Percentiles rank a stretch among this genome's conserved stretches.
Evolutionary conservation across 352 stramenopile genomes (phyloP).

Genomic region (Pythium phragmitis): DNA sequence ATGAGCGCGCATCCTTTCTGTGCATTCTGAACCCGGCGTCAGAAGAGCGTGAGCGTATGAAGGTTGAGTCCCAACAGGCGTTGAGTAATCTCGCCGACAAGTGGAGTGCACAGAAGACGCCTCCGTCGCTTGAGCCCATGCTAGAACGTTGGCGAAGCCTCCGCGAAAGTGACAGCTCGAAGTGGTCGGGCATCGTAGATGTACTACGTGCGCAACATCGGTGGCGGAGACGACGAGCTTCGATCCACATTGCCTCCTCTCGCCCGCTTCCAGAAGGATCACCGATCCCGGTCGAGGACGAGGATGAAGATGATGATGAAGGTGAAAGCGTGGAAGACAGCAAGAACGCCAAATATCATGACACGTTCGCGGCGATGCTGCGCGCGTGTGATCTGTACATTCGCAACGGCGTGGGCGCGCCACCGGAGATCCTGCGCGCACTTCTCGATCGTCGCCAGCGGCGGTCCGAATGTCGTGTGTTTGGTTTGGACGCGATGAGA

Average conservation of each 20-base stretch:
- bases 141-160: constrained; percentile 83
- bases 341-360: constrained; percentile 49
- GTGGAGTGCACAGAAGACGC: constrained; percentile 81
- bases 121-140: constrained; percentile 82
- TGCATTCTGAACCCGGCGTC: constrained; percentile 71
- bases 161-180: constrained; percentile 70
- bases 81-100: constrained; percentile 85
- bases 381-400: constrained; percentile 88
- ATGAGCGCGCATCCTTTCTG: constrained; percentile 70
- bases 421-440: constrained; percentile 67
- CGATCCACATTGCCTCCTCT: constrained; percentile 26
- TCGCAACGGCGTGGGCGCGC: constrained; percentile 74
- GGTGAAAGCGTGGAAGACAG: constrained; percentile 11
- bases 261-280: background rate
- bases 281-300: constrained; percentile 28
- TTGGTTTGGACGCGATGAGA: constrained; percentile 83
- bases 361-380: constrained; percentile 75
- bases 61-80: constrained; percentile 66
- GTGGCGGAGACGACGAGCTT: constrained; percentile 56
- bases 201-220: constrained; percentile 76
- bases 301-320: constrained; percentile 11
- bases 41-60: constrained; percentile 62
- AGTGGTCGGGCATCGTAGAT: constrained; percentile 86
- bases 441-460: constrained; percentile 75
- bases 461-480: constrained; percentile 70